Percentiles rank a stretch among this genome's conserved stretches.
Evolutionary conservation across 306 rosid species (phyloP).

Genomic region (Rosa multiflora): DNA sequence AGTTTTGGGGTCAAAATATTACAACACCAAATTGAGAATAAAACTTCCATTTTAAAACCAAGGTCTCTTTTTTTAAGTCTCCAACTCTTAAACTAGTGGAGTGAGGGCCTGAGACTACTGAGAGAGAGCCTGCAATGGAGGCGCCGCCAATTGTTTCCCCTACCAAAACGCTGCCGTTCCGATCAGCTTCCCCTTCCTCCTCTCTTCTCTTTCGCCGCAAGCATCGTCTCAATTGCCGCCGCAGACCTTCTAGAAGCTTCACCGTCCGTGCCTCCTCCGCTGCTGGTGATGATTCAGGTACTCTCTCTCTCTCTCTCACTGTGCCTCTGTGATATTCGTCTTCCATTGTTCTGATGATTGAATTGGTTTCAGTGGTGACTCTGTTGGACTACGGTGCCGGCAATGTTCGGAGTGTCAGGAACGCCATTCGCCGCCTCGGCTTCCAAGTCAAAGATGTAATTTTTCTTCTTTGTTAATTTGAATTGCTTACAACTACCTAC

Average conservation of each 20-base stretch:
- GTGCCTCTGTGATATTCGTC: neutral
- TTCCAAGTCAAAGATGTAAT: slow-evolving; percentile 84
- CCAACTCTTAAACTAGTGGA: too few relatives aligned
- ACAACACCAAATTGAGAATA: too few relatives aligned
- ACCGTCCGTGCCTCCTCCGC: slow-evolving; percentile 80
- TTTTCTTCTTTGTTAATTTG: neutral
- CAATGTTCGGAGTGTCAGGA: slow-evolving; percentile 85
- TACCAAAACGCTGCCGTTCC: slow-evolving; percentile 20
- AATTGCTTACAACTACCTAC: too few relatives aligned
- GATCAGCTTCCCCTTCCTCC: slow-evolving; percentile 42
- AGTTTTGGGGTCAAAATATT: too few relatives aligned
- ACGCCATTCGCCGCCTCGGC: slow-evolving; percentile 80
- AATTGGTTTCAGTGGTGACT: slow-evolving; percentile 60
- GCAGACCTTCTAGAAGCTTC: slow-evolving; percentile 36
- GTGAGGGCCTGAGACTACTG: neutral
- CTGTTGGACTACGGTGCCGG: slow-evolving; percentile 95
- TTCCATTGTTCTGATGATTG: neutral
- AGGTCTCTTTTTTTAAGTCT: too few relatives aligned
- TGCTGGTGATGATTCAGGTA: slow-evolving; percentile 55
- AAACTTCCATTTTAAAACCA: too few relatives aligned
- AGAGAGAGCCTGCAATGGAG: slow-evolving; percentile 50
- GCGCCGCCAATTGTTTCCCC: slow-evolving; percentile 53
- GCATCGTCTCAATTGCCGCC: slow-evolving; percentile 22
- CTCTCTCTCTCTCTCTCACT: slow-evolving; percentile 22
- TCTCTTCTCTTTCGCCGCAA: slow-evolving; percentile 46